These are phyloP conservation scores for Colletotrichum ledebouriae DNA, from an alignment of 2,329 filamentous ascomycete species.

Conservation along the genomic window DNA sequence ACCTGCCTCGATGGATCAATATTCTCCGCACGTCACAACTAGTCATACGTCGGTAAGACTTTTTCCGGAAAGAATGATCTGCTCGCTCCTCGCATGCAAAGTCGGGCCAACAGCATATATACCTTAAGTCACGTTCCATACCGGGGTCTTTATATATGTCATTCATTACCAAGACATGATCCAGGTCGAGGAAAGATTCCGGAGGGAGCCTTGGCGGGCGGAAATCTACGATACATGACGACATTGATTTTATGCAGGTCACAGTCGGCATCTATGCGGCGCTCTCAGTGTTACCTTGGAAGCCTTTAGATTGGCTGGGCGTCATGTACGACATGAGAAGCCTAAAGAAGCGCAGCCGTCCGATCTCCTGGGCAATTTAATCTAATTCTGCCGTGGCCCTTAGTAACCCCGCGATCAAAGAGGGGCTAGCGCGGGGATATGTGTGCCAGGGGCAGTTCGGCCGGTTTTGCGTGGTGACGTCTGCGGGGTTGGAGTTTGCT, in stretches of 20 bases:
- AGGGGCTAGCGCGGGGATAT: slow-evolving; percentile 19
- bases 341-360: slow-evolving; percentile 11
- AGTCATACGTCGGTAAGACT: not conserved
- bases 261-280: not conserved
- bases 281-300: too few species aligned
- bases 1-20: not conserved
- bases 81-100: too few species aligned
- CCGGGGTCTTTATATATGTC: too few species aligned
- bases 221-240: slow-evolving; percentile 4
- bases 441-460: slow-evolving; percentile 6
- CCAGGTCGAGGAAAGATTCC: too few species aligned
- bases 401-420: slow-evolving; percentile 25
- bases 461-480: slow-evolving; percentile 14
- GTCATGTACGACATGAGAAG: not conserved
- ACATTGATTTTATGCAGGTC: not conserved
- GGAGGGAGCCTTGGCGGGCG: not conserved
- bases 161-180: too few species aligned
- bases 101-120: not conserved
- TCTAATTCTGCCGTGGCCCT: slow-evolving; percentile 11
- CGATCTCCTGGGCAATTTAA: not conserved
- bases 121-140: too few species aligned
- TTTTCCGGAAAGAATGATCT: too few species aligned
- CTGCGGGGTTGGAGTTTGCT: slow-evolving; percentile 26
- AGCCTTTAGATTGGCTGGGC: not conserved
- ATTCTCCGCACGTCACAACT: not conserved